Conservation (phyloP, 768 basidiomycete genomes). For the Suillus hirtellus region DNA sequence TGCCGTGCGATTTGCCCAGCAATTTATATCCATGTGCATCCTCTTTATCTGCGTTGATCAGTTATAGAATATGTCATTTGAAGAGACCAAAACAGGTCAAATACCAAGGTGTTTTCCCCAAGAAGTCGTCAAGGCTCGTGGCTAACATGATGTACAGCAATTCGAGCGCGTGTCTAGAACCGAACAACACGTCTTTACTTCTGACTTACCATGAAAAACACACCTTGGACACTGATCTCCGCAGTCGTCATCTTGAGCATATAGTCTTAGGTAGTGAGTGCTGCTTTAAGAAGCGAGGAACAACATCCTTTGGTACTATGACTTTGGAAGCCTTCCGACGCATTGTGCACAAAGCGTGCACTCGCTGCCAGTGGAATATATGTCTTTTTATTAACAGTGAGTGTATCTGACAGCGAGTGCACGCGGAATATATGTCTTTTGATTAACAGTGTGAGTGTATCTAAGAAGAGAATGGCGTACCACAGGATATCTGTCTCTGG, state of each 20-base stretch:
- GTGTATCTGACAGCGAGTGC: too few relatives aligned
- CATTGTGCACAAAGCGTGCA: neutral
- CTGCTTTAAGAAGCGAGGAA: neutral
- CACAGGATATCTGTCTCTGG: neutral
- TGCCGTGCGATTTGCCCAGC: neutral
- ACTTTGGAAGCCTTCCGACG: neutral
- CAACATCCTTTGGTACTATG: neutral
- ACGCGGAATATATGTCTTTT: neutral
- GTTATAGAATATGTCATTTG: neutral
- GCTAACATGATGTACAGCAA: neutral
- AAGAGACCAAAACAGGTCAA: neutral
- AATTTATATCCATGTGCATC: neutral
- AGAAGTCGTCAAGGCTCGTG: neutral
- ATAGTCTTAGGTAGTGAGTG: neutral
- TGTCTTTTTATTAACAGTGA: neutral
- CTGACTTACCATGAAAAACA: neutral
- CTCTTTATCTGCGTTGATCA: neutral
- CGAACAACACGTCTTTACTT: neutral
- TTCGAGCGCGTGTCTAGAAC: neutral
- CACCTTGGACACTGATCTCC: conserved; percentile 2
- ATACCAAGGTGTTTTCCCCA: neutral
- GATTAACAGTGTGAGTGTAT: neutral
- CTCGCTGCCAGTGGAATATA: neutral
- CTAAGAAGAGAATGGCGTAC: neutral
- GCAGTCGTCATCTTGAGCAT: neutral